Evolutionary conservation across 371 early-diverging fungal genomes (phyloP).

Genomic region (Apophysomyces trapeziformis): DNA sequence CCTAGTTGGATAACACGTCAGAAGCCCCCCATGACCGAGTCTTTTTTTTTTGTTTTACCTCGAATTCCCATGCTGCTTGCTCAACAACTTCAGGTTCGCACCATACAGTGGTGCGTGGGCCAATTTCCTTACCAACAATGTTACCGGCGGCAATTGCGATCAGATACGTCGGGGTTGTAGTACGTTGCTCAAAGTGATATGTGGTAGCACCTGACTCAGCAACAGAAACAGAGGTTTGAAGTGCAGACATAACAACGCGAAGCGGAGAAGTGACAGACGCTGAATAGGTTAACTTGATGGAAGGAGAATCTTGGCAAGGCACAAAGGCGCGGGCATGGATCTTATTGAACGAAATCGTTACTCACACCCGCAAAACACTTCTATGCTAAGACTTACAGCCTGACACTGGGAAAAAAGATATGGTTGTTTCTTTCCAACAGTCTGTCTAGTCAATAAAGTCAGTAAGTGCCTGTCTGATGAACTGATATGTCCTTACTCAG

Average conservation of each 20-base stretch:
- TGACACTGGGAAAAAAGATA: constrained; percentile 98
- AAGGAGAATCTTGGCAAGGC: constrained; percentile 94
- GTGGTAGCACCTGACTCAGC: constrained; percentile 47
- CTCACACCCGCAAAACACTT: not conserved
- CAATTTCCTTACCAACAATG: constrained; percentile 77
- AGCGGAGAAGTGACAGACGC: constrained; percentile 75
- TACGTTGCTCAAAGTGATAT: constrained; percentile 76
- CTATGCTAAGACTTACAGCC: constrained; percentile 46
- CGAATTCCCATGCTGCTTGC: constrained; percentile 93
- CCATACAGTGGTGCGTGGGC: constrained; percentile 94
- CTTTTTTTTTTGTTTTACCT: constrained; percentile 23
- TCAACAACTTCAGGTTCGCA: constrained; percentile 93
- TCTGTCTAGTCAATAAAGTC: constrained; percentile 66
- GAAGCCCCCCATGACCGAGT: not conserved
- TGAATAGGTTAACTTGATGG: constrained; percentile 88
- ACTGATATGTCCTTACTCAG: constrained; percentile 57
- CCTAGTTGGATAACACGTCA: constrained; percentile 28
- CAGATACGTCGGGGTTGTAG: constrained; percentile 88
- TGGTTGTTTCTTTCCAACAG: constrained; percentile 91
- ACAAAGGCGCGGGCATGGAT: constrained; percentile 94
- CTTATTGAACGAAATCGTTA: constrained; percentile 26
- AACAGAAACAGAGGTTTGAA: constrained; percentile 36
- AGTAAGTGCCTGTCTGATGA: not conserved
- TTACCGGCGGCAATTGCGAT: constrained; percentile 95
- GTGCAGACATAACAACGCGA: constrained; percentile 48